Base-by-base conservation (phyloP, 225 moss, liverwort and hornwort species). In the Pseudoscleropodium purum region DNA sequence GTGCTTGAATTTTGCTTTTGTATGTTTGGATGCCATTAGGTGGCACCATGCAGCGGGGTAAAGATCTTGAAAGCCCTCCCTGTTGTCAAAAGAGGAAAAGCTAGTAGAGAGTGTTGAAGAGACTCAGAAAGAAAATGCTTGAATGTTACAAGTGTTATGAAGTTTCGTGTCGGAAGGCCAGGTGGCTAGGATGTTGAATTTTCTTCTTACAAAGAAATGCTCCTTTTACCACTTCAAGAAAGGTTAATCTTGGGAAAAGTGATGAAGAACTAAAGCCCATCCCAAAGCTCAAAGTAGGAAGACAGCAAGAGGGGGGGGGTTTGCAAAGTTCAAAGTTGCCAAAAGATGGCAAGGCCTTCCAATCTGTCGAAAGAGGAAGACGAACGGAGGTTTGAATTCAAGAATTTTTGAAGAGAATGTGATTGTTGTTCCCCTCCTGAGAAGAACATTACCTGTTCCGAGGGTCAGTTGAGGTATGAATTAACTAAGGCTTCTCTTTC, bases 401-500 rank as follows among this genome's bases (percentile, higher is more conserved):
- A 94, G 90, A 89, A 66, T 72, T 88, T 90, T 88, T 89, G 92
- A 93, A 94, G 93, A 94, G 90, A 93, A 92, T 93, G 85, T 94
- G 93, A 87, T 93, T 91, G 78, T 93, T 92, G 90, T 93, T 83
- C 91, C 91, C 90, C 90, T 92, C 63, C 65, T 64, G 87, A 91
- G 91, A 92, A 92, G 94, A 90, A 91, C 79, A 84, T 84, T 92
- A 84, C 87, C 82, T 89, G 86, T 93, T 91, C 91, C 93, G 92
- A 93, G 90, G 88, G 93, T 94, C 88, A 75, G 93, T 93, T 92
- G 91, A 94, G 94, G 94, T 93, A 94, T 93, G 94, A 92, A 65
- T 88, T 93, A 90, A 94, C 93, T 84, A 89, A 92, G 94, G 93
- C 93, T 93, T 92, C 87, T 87, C 87, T 91, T 91, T 91, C 84